phyloP scores from a whole-genome alignment of 2,329 filamentous ascomycete genomes.

The Cladorrhinum sp. region DNA sequence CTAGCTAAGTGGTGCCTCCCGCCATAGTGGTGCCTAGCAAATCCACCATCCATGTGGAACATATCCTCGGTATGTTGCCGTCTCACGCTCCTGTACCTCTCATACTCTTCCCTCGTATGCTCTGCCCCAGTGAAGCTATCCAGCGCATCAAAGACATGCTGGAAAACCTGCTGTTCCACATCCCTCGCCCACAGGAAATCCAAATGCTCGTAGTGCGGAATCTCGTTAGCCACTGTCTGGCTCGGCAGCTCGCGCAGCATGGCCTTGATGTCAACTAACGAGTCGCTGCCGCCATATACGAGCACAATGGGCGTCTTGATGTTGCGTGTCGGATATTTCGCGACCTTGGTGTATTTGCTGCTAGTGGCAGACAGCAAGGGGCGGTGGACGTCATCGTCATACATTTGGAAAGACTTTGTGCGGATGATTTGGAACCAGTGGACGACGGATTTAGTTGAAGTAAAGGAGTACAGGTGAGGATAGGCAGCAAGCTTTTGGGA shows the following conservation, averaged over 20 bases:
- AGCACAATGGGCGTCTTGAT: constrained; percentile 94
- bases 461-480: constrained; percentile 93
- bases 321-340: constrained; percentile 93
- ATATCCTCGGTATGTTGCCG: constrained; percentile 32
- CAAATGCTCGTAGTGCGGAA: constrained; percentile 92
- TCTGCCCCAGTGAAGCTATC: constrained; percentile 63
- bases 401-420: constrained; percentile 96
- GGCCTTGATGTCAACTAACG: constrained; percentile 85
- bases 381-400: constrained; percentile 87
- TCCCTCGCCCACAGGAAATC: constrained; percentile 94
- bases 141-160: constrained; percentile 85
- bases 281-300: constrained; percentile 91
- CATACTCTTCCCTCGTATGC: constrained; percentile 60
- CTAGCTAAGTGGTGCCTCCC: not conserved
- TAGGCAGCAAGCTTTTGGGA: constrained; percentile 95
- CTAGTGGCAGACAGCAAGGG: constrained; percentile 67
- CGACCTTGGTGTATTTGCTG: constrained; percentile 90
- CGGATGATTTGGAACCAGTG: constrained; percentile 99
- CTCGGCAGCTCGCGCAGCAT: constrained; percentile 87
- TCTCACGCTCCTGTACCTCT: constrained; percentile 52
- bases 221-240: constrained; percentile 80
- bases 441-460: constrained; percentile 92
- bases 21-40: not conserved
- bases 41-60: not conserved
- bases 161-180: constrained; percentile 80